A percentile compares a stretch with the other conserved stretches of the same genome.
These are phyloP conservation scores for Osmanthus fragrans DNA, from an alignment of 257 asterid genomes.

Conservation along the genomic window DNA sequence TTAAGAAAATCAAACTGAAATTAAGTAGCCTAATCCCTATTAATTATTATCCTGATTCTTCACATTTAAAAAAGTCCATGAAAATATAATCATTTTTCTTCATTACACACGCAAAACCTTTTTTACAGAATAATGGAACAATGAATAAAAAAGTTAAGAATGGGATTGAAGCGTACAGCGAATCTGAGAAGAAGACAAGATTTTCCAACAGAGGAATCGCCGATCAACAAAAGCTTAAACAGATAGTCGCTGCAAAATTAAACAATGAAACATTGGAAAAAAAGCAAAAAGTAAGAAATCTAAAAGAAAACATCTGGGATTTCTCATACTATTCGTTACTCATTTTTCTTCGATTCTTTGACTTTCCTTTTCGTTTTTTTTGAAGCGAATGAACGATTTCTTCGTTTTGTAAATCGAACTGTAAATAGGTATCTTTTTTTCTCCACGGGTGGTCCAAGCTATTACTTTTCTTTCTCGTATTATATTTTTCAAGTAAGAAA, in stretches of 20 bases:
- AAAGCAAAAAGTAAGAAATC: neutral
- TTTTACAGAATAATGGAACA: neutral
- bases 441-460: neutral
- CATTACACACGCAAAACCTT: constrained; percentile 1
- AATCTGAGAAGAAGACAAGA: constrained; percentile 61
- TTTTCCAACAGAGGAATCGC: constrained; percentile 60
- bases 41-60: neutral
- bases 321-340: constrained; percentile 1
- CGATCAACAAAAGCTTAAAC: constrained; percentile 58
- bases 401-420: neutral
- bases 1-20: neutral
- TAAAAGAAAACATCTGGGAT: neutral
- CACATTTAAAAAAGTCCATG: neutral
- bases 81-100: neutral
- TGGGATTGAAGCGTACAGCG: constrained; percentile 40
- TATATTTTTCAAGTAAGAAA: too few species aligned
- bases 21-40: neutral
- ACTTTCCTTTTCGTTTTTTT: neutral
- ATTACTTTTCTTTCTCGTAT: neutral
- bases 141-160: neutral
- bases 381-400: neutral
- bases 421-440: neutral
- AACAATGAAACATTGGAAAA: neutral
- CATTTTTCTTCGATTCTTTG: neutral
- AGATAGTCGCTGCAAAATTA: constrained; percentile 42